Base-by-base conservation (phyloP, 225 moss, liverwort and hornwort genomes). In the Straminergon stramineum region DNA sequence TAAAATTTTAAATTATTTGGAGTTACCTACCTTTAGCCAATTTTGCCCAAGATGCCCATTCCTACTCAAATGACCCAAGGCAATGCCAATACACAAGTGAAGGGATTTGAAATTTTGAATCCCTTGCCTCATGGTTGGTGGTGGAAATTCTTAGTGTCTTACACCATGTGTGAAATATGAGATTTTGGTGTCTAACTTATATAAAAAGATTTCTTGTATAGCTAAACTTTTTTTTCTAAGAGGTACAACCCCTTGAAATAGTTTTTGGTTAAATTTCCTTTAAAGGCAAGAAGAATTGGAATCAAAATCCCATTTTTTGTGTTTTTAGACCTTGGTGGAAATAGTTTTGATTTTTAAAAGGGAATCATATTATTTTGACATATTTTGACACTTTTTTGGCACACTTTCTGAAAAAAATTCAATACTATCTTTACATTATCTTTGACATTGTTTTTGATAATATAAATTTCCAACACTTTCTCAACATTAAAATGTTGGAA, bases 11-110 rank as follows among this genome's bases (percentile, higher is more conserved):
- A 41, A 43, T 41, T 39, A 2, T 71, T 71, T 24, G 11, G 15
- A 1, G 48, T 6, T 48, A 4, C 17, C 10, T 0, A 43, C 15
- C 3, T 3, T 45, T 30, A 28, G 17, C 1, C 0, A 0, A 45
- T 74, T 28, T 45, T 6, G 0, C 3, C 0, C 4, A 0, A 20
- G 12, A 51, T 32, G 41, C 7, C 48, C 12, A 51, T 12, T 75
- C 31, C 2, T 75, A 5, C 1, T 11, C 7, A 31, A 4, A 4
- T 75, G 11, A 75, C 18, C 18, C 9, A 75, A 48, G 0, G 19
- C 51, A 75, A 32, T n/a, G n/a, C 13, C 32, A 21, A 76, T 5
- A 52, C 0, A 1, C 2, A 75, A 32, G 0, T 1, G 1, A 75
- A 75, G 30, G 17, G 1, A 41, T 15, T 24, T 41, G n/a, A n/a